Percentiles rank a stretch among this genome's conserved stretches.
These are phyloP conservation scores for Microbotryum intermedium DNA, from an alignment of 1,284 basidiomycete species.

Conservation along the genomic window DNA sequence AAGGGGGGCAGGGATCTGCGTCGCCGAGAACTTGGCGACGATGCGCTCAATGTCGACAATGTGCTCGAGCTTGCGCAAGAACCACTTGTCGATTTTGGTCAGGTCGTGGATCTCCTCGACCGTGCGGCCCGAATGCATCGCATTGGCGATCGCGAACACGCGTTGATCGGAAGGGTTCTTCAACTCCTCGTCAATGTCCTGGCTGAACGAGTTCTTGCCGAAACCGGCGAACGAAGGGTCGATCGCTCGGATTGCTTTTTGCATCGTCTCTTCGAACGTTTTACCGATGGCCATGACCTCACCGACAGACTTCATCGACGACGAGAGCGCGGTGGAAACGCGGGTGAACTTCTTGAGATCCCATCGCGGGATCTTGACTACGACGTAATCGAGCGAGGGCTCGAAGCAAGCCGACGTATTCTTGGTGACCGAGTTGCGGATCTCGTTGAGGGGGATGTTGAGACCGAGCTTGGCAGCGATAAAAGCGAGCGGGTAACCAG, in stretches of 20 bases:
- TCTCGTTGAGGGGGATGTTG: constrained; percentile 93
- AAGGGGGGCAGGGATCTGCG: constrained; percentile 56
- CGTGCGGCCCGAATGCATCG: constrained; percentile 79
- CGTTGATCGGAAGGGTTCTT: constrained; percentile 83
- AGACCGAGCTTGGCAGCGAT: constrained; percentile 97
- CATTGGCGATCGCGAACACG: constrained; percentile 81
- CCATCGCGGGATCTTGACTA: constrained; percentile 98
- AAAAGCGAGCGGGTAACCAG: constrained; percentile 97
- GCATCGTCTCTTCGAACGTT: constrained; percentile 95
- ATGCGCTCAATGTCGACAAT: constrained; percentile 75
- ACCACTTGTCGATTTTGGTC: constrained; percentile 99
- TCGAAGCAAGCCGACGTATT: constrained; percentile 97
- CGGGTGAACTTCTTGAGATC: constrained; percentile 96
- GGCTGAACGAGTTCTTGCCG: constrained; percentile 60
- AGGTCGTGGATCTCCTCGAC: constrained; percentile 92
- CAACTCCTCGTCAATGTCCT: constrained; percentile 76
- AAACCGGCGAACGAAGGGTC: constrained; percentile 93
- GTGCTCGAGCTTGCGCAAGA: constrained; percentile 96
- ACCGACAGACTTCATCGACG: constrained; percentile 97
- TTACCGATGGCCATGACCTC: constrained; percentile 99
- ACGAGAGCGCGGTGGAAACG: constrained; percentile 76
- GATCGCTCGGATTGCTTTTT: constrained; percentile 94
- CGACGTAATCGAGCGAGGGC: constrained; percentile 94
- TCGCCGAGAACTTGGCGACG: constrained; percentile 59
- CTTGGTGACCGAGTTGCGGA: constrained; percentile 94